Percentiles rank a stretch among this genome's conserved stretches.
Evolutionary conservation across 2,329 filamentous ascomycete species (phyloP).

Genomic region (Chrysosporium keratinophilum): DNA sequence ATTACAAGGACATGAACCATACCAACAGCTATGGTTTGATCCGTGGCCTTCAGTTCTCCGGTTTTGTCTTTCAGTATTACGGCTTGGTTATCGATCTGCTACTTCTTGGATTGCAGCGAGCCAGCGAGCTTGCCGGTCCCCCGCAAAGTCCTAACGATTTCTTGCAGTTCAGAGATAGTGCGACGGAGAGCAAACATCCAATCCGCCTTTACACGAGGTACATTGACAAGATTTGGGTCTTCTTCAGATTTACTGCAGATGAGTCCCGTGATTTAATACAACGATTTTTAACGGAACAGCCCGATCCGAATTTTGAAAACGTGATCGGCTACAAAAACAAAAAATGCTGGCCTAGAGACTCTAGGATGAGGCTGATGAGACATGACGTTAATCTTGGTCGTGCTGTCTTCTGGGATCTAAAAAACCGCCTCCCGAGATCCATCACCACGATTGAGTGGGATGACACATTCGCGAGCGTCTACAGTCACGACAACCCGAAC

Average conservation of each 20-base stretch:
- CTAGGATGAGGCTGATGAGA: slow-evolving; percentile 94
- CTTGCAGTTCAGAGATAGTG: slow-evolving; percentile 86
- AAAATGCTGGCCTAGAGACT: slow-evolving; percentile 98
- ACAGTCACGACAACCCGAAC: slow-evolving; percentile 96
- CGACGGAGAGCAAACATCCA: slow-evolving; percentile 84
- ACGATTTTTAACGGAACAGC: slow-evolving; percentile 93
- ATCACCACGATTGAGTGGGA: slow-evolving; percentile 99
- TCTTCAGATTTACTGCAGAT: slow-evolving; percentile 84
- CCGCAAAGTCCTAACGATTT: slow-evolving; percentile 94
- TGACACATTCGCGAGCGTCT: slow-evolving; percentile 95
- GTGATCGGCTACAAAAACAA: slow-evolving; percentile 99
- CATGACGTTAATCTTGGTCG: slow-evolving; percentile 97
- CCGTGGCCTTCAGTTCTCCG: slow-evolving; percentile 92
- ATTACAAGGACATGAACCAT: slow-evolving; percentile 99
- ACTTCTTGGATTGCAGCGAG: slow-evolving; percentile 81
- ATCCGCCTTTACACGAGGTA: slow-evolving; percentile 97
- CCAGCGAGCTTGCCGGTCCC: slow-evolving; percentile 94
- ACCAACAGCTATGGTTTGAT: slow-evolving; percentile 99
- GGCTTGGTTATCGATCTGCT: slow-evolving; percentile 89
- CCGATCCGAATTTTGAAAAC: slow-evolving; percentile 97
- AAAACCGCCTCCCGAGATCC: slow-evolving; percentile 88
- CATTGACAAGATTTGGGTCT: slow-evolving; percentile 97
- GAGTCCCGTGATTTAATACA: slow-evolving; percentile 95
- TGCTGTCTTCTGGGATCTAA: slow-evolving; percentile 97
- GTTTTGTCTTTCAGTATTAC: slow-evolving; percentile 98